Evolutionary conservation across 768 basidiomycete species (phyloP), one percentile per base, ranked within the genome.

Genomic region (Gelatoporia subvermispora): DNA sequence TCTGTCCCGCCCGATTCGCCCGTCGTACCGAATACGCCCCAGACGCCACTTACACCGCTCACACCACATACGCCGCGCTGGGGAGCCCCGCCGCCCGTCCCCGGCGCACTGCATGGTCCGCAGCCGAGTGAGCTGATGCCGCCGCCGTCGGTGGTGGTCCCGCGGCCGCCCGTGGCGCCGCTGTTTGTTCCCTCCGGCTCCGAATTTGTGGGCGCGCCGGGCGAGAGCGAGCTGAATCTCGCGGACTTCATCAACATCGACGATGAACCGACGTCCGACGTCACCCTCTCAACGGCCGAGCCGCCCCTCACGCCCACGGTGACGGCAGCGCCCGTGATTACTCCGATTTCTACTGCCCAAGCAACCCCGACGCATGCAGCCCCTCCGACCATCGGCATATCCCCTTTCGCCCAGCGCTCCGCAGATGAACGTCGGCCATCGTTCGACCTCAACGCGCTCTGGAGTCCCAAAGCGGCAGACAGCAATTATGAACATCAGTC

Each of bases 1-100:
- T 87, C 86, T 45, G 74, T 77, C 15, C 83, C 85, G 34, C 88
- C 86, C 43, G 85, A 88, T 62, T 89, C 87, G 1, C 86, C 88
- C 34, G 62, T 71, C 15, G 69, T 70, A 35, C 68, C 72, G 18
- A 70, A 71, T 43, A 44, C 48, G 38, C 51, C 56, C 37, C 28
- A 31, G 28, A 31, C 28, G 5, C 28, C 28, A 13, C 28, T 7
- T 13, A 46, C 56, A 1, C 28, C 28, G 28, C 28, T 7, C 28
- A 46, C 56, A 1, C 24, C 50, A 11, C 45, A 67, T 22, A 72
- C 67, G 37, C 63, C 74, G 22, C 65, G 70, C 13, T 88, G 85
- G 86, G 82, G 81, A 20, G 81, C 72, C 9, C 78, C 80, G 23
- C 79, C 84, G 11, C 74, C 81, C 13, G 66, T 79, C 4, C 79